Base-by-base conservation (phyloP, 257 asterid genomes). In the Fraxinus excelsior region DNA sequence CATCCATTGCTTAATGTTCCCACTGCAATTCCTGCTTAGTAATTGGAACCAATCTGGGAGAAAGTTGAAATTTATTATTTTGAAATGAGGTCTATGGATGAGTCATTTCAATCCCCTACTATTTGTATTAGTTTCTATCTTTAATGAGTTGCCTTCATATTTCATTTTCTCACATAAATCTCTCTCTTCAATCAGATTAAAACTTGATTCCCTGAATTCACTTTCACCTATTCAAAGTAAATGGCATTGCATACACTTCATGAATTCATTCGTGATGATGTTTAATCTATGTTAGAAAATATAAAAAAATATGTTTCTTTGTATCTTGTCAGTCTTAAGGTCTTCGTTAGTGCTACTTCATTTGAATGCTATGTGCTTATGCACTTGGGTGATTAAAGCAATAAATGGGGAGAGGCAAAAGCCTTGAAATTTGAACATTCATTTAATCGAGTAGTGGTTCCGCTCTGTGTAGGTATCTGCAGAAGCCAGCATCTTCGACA, bases 381-480 rank as follows among this genome's bases (percentile, higher is more conserved):
- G 71, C 26, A 42, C 70, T 56, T 62, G 37, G 71, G 60, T 12
- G 29, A 75, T 64, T 85, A 53, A 73, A 56, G 56, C 19, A 62
- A 62, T 62, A 26, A 62, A 7, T 60, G 16, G 32, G 5, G 72
- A 35, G 23, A 37, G 32, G 16, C 53, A 3, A 21, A 60, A 60
- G 67, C 67, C 31, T 9, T 60, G 29, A 60, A 68, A 31, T 31
- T 31, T 31, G 32, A 31, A 2, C 56, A 58, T 76, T 70, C 71
- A 83, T 71, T 81, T 37, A 64, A 77, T 68, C 19, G 44, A 72
- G 71, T 69, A 74, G 72, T 70, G 58, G 68, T 76, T 80, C 76
- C 79, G 29, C 75, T 82, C 76, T 80, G 84, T 21, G 68, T 85
- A 96, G 99, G 89, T 90, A 90, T 78, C 86, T 92, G 90, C 97